phyloP scores from a whole-genome alignment of 805 yeast genomes.

The Wickerhamomyces kurtzmanii region DNA sequence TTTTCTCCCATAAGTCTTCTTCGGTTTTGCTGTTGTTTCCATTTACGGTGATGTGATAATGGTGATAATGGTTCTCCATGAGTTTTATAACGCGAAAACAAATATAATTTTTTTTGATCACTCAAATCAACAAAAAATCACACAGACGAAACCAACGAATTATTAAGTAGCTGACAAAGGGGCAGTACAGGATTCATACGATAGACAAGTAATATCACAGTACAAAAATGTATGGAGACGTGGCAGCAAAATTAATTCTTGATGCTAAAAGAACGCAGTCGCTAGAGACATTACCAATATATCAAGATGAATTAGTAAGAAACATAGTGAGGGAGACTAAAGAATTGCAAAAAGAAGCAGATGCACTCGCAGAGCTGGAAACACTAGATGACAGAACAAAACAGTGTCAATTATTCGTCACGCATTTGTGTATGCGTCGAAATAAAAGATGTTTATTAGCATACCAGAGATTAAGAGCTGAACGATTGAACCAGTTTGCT shows the following conservation, averaged over 20 bases:
- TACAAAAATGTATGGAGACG: slow-evolving; percentile 73
- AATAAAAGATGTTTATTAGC: slow-evolving; percentile 88
- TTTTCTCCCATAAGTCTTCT: slow-evolving; percentile 14
- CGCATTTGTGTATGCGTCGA: slow-evolving; percentile 69
- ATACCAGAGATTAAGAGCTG: slow-evolving; percentile 65
- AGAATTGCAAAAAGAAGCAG: slow-evolving; percentile 50
- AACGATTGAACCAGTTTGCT: slow-evolving; percentile 50
- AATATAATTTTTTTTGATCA: too few relatives aligned
- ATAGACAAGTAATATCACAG: too few relatives aligned
- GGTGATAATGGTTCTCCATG: slow-evolving; percentile 1
- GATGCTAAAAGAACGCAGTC: slow-evolving; percentile 77
- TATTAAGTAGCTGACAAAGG: too few relatives aligned
- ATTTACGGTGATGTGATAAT: too few relatives aligned
- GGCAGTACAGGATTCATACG: too few relatives aligned
- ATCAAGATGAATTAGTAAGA: slow-evolving; percentile 63
- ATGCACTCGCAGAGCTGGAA: slow-evolving; percentile 27
- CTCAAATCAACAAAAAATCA: too few relatives aligned
- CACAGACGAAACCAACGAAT: too few relatives aligned
- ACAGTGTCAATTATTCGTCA: slow-evolving; percentile 46
- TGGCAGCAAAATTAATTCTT: slow-evolving; percentile 69
- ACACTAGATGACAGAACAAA: slow-evolving; percentile 30
- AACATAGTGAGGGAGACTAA: slow-evolving; percentile 62
- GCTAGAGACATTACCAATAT: slow-evolving; percentile 56
- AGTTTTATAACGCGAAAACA: neutral
- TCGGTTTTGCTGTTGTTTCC: slow-evolving; percentile 2